phyloP scores from a whole-genome alignment of 169 alveolate species.

The Cryptosporidium parvum region DNA sequence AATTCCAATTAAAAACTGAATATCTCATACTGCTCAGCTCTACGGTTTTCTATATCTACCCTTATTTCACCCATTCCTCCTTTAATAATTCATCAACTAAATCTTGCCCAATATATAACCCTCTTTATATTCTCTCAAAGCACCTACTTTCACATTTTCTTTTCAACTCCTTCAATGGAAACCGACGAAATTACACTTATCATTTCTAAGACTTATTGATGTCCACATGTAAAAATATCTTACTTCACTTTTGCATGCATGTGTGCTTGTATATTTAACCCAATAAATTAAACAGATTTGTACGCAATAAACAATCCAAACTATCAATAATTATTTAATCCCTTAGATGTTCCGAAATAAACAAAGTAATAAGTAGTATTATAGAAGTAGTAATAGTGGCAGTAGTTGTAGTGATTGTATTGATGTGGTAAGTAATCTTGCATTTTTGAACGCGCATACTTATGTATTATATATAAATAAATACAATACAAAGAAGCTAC shows the following conservation, averaged over 20 bases:
- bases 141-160: not conserved
- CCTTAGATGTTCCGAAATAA: not conserved
- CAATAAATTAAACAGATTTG: not conserved
- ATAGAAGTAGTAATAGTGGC: not conserved
- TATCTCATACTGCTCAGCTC: not conserved
- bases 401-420: not conserved
- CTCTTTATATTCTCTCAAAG: not conserved
- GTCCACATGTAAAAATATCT: not conserved
- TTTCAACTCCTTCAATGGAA: no score
- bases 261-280: not conserved
- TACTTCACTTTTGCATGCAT: not conserved
- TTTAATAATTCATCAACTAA: not conserved
- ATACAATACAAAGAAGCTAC: not conserved
- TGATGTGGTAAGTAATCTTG: not conserved
- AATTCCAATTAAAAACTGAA: not conserved
- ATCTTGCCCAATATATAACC: not conserved
- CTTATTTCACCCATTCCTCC: not conserved
- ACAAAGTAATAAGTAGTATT: not conserved
- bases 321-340: not conserved
- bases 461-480: not conserved
- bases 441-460: not conserved
- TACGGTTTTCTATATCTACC: not conserved
- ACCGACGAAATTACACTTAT: no score
- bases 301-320: not conserved
- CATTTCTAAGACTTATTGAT: no score